Percentiles rank a stretch among this genome's conserved stretches.
phyloP scores from a whole-genome alignment of 768 basidiomycete genomes.

The Boletus sensibilis region DNA sequence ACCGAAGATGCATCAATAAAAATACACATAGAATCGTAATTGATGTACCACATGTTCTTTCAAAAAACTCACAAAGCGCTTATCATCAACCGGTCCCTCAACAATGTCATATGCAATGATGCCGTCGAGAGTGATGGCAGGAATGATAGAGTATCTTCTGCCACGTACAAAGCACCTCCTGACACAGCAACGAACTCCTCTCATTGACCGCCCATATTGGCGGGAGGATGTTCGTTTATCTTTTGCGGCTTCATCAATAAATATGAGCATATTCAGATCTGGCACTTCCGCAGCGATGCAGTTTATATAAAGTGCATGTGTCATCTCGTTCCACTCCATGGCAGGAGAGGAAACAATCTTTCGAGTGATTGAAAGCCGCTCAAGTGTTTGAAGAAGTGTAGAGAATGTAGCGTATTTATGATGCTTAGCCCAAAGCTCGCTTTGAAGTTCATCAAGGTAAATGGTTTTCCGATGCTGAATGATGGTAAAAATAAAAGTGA shows the following conservation, averaged over 20 bases:
- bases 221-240: conserved; percentile 5
- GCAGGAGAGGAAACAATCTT: too few relatives aligned
- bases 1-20: too few relatives aligned
- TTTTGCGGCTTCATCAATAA: conserved; percentile 17
- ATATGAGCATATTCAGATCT: conserved; percentile 22
- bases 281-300: conserved; percentile 4
- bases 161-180: conserved; percentile 10
- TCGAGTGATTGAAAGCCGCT: neutral
- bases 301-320: conserved; percentile 8
- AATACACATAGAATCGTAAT: too few relatives aligned
- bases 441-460: too few relatives aligned
- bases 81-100: neutral
- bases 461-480: too few relatives aligned
- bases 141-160: conserved; percentile 15
- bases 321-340: too few relatives aligned
- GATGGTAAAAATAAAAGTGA: too few relatives aligned
- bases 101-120: neutral
- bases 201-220: neutral
- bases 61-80: too few relatives aligned
- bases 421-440: neutral
- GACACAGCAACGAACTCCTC: neutral
- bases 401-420: neutral
- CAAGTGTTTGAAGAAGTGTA: neutral
- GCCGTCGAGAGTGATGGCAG: conserved; percentile 11
- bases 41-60: too few relatives aligned